A percentile compares a stretch with the other conserved stretches of the same genome.
phyloP scores from a whole-genome alignment of 2,329 filamentous ascomycete species.

The Clonostachys rhizophaga region DNA sequence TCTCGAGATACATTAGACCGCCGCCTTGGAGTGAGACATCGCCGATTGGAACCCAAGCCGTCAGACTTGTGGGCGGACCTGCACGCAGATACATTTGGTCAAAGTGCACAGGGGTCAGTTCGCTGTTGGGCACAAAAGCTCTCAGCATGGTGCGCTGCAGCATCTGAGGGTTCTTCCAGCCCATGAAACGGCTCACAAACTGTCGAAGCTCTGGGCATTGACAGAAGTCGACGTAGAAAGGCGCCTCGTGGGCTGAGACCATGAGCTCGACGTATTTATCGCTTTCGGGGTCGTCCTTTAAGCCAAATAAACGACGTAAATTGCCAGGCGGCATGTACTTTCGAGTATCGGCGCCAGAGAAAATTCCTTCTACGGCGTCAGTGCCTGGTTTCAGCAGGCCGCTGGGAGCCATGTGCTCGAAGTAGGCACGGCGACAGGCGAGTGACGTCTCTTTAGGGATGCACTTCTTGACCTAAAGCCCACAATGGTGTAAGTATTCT shows the following conservation, averaged over 20 bases:
- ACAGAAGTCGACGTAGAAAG: constrained; percentile 18
- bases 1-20: constrained; percentile 54
- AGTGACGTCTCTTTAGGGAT: constrained; percentile 48
- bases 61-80: constrained; percentile 48
- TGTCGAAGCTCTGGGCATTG: constrained; percentile 43
- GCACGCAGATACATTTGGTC: constrained; percentile 53
- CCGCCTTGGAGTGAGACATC: constrained; percentile 49
- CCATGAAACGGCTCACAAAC: constrained; percentile 45
- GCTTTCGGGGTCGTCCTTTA: not conserved
- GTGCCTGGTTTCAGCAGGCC: constrained; percentile 1
- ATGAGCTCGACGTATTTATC: not conserved
- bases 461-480: constrained; percentile 36
- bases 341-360: not conserved
- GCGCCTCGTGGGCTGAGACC: constrained; percentile 1
- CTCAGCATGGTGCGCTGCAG: constrained; percentile 41
- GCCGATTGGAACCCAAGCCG: constrained; percentile 54
- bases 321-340: no score
- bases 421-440: constrained; percentile 32
- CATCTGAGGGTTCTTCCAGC: constrained; percentile 45
- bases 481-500: no score
- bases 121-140: constrained; percentile 51
- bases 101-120: constrained; percentile 56
- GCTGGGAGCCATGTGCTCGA: not conserved
- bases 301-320: not conserved
- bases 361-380: constrained; percentile 2